phyloP scores from a whole-genome alignment of 2,329 filamentous ascomycete genomes.

The Sphaerostilbella broomeana region DNA sequence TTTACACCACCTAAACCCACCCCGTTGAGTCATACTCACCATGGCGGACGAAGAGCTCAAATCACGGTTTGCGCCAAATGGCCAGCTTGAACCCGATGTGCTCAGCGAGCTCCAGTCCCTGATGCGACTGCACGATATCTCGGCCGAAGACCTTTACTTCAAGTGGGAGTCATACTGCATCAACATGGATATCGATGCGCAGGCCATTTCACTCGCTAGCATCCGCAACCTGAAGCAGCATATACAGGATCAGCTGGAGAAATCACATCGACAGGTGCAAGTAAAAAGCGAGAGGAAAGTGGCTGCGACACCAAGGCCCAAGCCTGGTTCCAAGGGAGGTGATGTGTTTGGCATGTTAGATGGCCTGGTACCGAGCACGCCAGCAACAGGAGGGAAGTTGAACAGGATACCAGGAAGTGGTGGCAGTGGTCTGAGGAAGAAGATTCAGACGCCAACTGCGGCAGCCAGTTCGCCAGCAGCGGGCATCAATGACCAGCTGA shows the following conservation, averaged over 20 bases:
- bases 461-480: slow-evolving; percentile 28
- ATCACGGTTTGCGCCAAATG: slow-evolving; percentile 31
- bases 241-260: slow-evolving; percentile 76
- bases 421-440: slow-evolving; percentile 28
- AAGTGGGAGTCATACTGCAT: slow-evolving; percentile 99
- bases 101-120: slow-evolving; percentile 78
- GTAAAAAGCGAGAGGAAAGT: slow-evolving; percentile 57
- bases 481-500: slow-evolving; percentile 29
- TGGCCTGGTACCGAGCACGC: slow-evolving; percentile 60
- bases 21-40: too few species aligned
- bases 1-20: not conserved
- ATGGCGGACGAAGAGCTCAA: slow-evolving; percentile 33
- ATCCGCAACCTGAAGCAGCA: slow-evolving; percentile 77
- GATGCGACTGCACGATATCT: slow-evolving; percentile 73
- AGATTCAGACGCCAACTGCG: slow-evolving; percentile 23
- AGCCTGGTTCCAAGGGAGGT: slow-evolving; percentile 37
- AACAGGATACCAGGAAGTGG: slow-evolving; percentile 27
- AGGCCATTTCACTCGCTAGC: slow-evolving; percentile 58
- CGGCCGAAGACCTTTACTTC: slow-evolving; percentile 83
- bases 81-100: slow-evolving; percentile 66
- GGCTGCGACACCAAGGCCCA: slow-evolving; percentile 55
- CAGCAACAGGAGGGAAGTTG: slow-evolving; percentile 38
- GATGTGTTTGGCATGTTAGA: slow-evolving; percentile 85
- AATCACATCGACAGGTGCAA: slow-evolving; percentile 60
- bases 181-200: slow-evolving; percentile 80